Evolutionary conservation across 768 basidiomycete genomes (phyloP).

Genomic region (Boletellus emodensis): DNA sequence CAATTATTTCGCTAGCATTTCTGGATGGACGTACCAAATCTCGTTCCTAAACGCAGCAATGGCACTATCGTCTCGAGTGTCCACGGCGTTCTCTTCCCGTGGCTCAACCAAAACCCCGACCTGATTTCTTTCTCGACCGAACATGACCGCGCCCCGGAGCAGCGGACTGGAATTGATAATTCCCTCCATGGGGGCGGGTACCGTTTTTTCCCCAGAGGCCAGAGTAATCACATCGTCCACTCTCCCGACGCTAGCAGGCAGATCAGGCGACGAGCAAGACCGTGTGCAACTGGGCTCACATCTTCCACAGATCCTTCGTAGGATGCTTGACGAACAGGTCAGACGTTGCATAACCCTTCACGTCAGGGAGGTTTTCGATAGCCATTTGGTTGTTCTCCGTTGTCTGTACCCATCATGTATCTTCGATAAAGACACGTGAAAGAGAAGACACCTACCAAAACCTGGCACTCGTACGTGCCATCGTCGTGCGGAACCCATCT

Average conservation of each 20-base stretch:
- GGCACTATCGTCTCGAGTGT: constrained; percentile 7
- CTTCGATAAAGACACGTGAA: no score
- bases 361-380: constrained; percentile 34
- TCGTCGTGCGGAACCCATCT: constrained; percentile 32
- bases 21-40: constrained; percentile 20
- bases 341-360: constrained; percentile 34
- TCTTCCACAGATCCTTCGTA: constrained; percentile 39
- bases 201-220: constrained; percentile 32
- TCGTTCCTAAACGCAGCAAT: constrained; percentile 13
- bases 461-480: constrained; percentile 34
- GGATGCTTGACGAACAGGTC: constrained; percentile 46
- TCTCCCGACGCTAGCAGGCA: constrained; percentile 33
- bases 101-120: constrained; percentile 33
- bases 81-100: constrained; percentile 7
- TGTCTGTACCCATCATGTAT: neutral
- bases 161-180: constrained; percentile 19
- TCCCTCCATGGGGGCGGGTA: constrained; percentile 31
- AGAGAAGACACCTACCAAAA: constrained; percentile 29
- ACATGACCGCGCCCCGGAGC: constrained; percentile 25
- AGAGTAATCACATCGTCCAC: constrained; percentile 33
- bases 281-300: constrained; percentile 23
- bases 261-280: neutral
- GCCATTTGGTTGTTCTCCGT: constrained; percentile 2
- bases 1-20: no score
- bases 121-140: constrained; percentile 30